phyloP scores from a whole-genome alignment of 2,329 filamentous ascomycete genomes.

The Penicillium sp. region DNA sequence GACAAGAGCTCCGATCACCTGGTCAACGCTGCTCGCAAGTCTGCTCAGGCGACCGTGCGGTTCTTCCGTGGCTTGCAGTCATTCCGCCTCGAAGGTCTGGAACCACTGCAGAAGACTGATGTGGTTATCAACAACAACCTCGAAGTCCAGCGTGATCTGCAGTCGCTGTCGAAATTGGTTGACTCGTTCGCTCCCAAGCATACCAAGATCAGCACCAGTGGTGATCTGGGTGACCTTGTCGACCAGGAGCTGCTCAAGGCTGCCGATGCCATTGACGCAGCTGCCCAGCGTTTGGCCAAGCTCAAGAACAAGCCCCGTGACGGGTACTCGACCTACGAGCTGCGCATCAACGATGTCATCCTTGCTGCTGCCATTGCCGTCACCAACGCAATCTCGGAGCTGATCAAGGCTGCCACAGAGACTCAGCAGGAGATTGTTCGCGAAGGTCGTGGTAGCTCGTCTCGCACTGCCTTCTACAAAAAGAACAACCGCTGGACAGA shows the following conservation, averaged over 20 bases:
- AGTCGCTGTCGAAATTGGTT: constrained; percentile 88
- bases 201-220: constrained; percentile 72
- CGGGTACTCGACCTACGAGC: constrained; percentile 91
- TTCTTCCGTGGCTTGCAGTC: constrained; percentile 95
- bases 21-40: constrained; percentile 75
- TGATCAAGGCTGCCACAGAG: constrained; percentile 90
- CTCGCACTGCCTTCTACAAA: constrained; percentile 95
- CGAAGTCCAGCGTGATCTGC: constrained; percentile 90
- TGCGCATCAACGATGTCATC: constrained; percentile 93
- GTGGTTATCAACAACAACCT: constrained; percentile 97
- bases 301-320: constrained; percentile 96
- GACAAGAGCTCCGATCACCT: constrained; percentile 91
- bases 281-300: constrained; percentile 82
- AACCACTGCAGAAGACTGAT: constrained; percentile 88
- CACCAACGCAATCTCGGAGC: constrained; percentile 85
- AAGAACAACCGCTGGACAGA: constrained; percentile 99
- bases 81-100: constrained; percentile 87
- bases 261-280: constrained; percentile 90
- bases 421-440: constrained; percentile 97
- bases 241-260: constrained; percentile 90
- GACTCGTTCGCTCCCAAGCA: constrained; percentile 89
- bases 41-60: constrained; percentile 81
- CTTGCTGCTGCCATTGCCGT: constrained; percentile 89
- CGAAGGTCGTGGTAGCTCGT: constrained; percentile 82
- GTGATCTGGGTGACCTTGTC: constrained; percentile 89